phyloP scores from a whole-genome alignment of 129 eudicot genomes.

The Scalesia atractyloides region DNA sequence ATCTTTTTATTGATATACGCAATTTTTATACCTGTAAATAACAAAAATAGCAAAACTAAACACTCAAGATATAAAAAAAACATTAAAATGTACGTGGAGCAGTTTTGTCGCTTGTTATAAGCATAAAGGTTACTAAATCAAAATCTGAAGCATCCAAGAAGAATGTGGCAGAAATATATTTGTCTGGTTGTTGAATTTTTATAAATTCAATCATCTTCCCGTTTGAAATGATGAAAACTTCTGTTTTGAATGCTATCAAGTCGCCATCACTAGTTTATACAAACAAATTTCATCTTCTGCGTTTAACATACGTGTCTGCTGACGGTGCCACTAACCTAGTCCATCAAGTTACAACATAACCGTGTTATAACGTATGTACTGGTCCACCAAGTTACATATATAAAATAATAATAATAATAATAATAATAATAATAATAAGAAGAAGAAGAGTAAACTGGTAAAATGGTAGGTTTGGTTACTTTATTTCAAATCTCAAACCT shows the following conservation, averaged over 20 bases:
- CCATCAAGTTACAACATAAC: neutral
- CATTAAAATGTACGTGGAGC: neutral
- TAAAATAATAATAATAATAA: too few relatives aligned
- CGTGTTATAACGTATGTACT: neutral
- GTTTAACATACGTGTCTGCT: neutral
- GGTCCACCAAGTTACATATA: too few relatives aligned
- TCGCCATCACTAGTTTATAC: neutral
- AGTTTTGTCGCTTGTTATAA: neutral
- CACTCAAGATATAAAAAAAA: too few relatives aligned
- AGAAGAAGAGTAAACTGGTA: too few relatives aligned
- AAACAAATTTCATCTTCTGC: neutral
- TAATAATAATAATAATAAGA: too few relatives aligned
- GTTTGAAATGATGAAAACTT: neutral
- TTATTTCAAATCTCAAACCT: too few relatives aligned
- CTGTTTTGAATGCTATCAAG: neutral
- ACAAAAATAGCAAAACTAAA: too few relatives aligned
- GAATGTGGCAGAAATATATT: slow-evolving; percentile 2
- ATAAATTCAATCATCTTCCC: neutral
- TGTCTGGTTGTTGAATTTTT: neutral
- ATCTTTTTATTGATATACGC: neutral
- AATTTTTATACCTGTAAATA: too few relatives aligned
- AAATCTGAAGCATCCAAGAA: neutral
- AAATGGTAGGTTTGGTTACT: too few relatives aligned
- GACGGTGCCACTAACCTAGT: neutral
- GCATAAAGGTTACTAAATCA: neutral